Percentiles rank a stretch among this genome's conserved stretches.
These are phyloP conservation scores for Haplosporangium sp. DNA, from an alignment of 371 early-diverging fungal genomes.

Conservation along the genomic window DNA sequence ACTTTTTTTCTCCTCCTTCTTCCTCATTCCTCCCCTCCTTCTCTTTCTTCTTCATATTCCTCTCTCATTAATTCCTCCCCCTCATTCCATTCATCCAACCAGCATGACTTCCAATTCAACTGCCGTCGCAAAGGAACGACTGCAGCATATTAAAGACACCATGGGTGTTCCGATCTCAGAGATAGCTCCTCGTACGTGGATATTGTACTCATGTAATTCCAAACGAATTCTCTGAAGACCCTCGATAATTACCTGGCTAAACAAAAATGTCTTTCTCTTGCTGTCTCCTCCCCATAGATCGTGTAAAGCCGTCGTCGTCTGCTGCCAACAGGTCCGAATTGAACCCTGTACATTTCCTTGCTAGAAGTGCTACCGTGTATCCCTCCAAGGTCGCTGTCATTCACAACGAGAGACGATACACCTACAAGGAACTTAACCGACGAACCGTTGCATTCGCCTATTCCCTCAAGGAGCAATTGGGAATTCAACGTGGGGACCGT, in stretches of 20 bases:
- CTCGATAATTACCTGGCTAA: background rate
- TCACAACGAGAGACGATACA: constrained; percentile 56
- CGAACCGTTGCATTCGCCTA: constrained; percentile 61
- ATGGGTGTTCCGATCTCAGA: constrained; percentile 25
- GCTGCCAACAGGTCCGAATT: constrained; percentile 48
- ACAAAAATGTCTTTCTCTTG: background rate
- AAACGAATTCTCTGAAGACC: background rate
- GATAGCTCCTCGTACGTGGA: constrained; percentile 22
- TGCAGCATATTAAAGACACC: constrained; percentile 44
- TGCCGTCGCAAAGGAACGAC: constrained; percentile 34
- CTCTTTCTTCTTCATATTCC: background rate
- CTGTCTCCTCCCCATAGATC: constrained; percentile 24
- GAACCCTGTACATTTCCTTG: constrained; percentile 65
- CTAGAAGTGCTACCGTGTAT: constrained; percentile 65
- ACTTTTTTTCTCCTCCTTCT: background rate
- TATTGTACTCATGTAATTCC: background rate
- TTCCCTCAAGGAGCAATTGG: constrained; percentile 46
- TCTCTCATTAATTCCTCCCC: background rate
- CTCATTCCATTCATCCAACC: background rate
- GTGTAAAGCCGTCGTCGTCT: constrained; percentile 31
- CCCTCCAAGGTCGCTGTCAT: constrained; percentile 62
- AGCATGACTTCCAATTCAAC: constrained; percentile 18
- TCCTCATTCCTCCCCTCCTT: background rate
- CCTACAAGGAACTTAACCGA: constrained; percentile 57
- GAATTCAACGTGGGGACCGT: constrained; percentile 32